These are phyloP conservation scores for Calonectria multiphialidica DNA, from an alignment of 2,329 filamentous ascomycete genomes.

Conservation along the genomic window DNA sequence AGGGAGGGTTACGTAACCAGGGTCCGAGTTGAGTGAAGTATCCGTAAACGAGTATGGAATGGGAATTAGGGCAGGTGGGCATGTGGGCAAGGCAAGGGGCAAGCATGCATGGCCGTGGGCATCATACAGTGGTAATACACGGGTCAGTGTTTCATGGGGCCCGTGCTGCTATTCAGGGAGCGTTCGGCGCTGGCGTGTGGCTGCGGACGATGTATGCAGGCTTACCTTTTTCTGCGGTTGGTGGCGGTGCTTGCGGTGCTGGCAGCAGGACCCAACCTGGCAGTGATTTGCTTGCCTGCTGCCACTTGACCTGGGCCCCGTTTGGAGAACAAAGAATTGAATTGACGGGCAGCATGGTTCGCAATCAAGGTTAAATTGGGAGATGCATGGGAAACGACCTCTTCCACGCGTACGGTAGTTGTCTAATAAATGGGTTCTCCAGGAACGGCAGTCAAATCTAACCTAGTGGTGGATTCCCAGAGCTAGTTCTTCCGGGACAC, in stretches of 20 bases:
- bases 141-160: neutral
- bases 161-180: conserved; percentile 7
- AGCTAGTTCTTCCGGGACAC: neutral
- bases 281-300: neutral
- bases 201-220: neutral
- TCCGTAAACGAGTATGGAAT: no score
- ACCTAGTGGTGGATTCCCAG: neutral
- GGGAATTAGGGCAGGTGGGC: no score
- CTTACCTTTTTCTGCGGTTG: neutral
- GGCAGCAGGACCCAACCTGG: no score
- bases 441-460: conserved; percentile 6
- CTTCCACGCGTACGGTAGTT: neutral
- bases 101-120: neutral
- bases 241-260: neutral
- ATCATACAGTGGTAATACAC: neutral
- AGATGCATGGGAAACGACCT: neutral
- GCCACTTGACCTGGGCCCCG: neutral
- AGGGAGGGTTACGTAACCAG: neutral
- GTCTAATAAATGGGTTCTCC: neutral
- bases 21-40: no score
- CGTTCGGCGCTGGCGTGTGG: neutral
- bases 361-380: conserved; percentile 1
- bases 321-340: neutral
- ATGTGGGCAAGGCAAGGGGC: neutral
- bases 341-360: neutral